Evolutionary conservation across 2,329 filamentous ascomycete species (phyloP).

Genomic region (Biscogniauxia mediterranea): DNA sequence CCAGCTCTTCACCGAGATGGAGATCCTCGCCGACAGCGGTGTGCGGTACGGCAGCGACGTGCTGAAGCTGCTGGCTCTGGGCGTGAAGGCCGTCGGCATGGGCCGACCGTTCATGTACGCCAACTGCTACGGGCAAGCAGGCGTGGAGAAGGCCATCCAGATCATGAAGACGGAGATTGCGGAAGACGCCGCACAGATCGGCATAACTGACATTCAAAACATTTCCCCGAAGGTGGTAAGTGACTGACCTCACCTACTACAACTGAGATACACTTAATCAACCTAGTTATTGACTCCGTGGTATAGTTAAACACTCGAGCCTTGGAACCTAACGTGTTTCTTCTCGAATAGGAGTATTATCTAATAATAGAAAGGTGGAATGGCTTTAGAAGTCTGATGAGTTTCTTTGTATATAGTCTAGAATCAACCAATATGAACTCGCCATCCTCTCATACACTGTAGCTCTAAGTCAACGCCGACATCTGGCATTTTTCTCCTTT

Average conservation of each 20-base stretch:
- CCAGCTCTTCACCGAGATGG: slow-evolving; percentile 30
- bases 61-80: slow-evolving; percentile 35
- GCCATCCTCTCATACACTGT: too few relatives aligned
- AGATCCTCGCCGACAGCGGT: slow-evolving; percentile 35
- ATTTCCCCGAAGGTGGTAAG: slow-evolving; percentile 9
- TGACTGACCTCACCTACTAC: neutral
- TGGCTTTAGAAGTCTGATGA: neutral
- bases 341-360: neutral
- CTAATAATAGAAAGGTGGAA: neutral
- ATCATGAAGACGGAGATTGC: slow-evolving; percentile 45
- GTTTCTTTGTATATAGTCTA: neutral
- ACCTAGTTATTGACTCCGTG: neutral
- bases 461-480: too few relatives aligned
- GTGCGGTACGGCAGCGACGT: slow-evolving; percentile 35
- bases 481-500: too few relatives aligned
- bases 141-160: slow-evolving; percentile 42
- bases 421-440: neutral
- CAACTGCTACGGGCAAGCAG: slow-evolving; percentile 44
- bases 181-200: slow-evolving; percentile 31
- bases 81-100: slow-evolving; percentile 37
- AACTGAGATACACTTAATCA: neutral
- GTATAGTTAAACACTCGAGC: neutral
- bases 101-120: slow-evolving; percentile 47
- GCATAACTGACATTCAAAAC: slow-evolving; percentile 27
- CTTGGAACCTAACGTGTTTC: neutral